Conservation (phyloP, 1,139 yeast species). For the Kurtzmaniella quercitrusa region DNA sequence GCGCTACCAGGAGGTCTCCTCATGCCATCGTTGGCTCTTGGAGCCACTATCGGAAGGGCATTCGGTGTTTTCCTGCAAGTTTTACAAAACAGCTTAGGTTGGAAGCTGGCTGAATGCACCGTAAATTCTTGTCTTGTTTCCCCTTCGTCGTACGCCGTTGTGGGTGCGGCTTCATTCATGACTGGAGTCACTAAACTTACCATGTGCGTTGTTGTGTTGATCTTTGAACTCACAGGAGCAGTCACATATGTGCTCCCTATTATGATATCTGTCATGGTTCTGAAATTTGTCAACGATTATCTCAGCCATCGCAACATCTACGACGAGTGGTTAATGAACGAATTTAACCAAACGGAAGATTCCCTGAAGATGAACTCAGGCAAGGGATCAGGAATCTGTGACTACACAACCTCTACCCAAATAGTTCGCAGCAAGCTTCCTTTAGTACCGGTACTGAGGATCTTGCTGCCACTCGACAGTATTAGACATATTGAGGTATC, state of each 20-base stretch:
- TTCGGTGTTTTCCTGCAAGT: conserved; percentile 57
- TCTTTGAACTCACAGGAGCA: conserved; percentile 59
- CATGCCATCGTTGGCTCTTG: conserved; percentile 68
- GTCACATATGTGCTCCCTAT: conserved; percentile 55
- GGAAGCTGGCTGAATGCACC: conserved; percentile 46
- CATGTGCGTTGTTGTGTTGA: conserved; percentile 52
- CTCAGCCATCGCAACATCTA: conserved; percentile 45
- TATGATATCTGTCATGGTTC: conserved; percentile 53
- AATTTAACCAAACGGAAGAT: conserved; percentile 19
- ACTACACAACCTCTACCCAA: conserved; percentile 29
- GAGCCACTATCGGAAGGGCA: conserved; percentile 66
- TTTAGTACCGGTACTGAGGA: conserved; percentile 23
- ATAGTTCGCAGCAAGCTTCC: conserved; percentile 29
- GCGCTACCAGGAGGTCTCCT: conserved; percentile 72
- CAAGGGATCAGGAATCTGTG: conserved; percentile 39
- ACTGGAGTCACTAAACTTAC: conserved; percentile 55
- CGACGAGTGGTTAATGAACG: conserved; percentile 37
- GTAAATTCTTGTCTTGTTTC: conserved; percentile 49
- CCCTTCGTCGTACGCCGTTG: conserved; percentile 59
- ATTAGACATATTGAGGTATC: conserved; percentile 28
- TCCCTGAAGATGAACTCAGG: conserved; percentile 22
- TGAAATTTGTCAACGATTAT: conserved; percentile 48
- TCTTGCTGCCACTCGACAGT: conserved; percentile 29
- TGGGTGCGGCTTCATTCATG: conserved; percentile 57
- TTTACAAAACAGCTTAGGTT: conserved; percentile 39